phyloP scores from a whole-genome alignment of 2,329 filamentous ascomycete species.

The Penicillium sp. region DNA sequence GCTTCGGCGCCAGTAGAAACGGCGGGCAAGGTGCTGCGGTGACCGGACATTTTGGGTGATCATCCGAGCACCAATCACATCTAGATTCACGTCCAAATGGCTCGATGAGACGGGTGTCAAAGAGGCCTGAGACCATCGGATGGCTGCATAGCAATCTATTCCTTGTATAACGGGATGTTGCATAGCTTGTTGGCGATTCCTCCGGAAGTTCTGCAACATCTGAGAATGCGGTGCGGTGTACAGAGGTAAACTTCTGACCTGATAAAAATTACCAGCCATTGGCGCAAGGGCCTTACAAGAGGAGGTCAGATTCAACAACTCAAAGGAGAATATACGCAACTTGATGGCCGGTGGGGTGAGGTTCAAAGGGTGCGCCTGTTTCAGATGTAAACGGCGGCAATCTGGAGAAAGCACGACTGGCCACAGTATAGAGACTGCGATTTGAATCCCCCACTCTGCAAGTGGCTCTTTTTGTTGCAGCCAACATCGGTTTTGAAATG shows the following conservation, averaged over 20 bases:
- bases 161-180: conserved; percentile 30
- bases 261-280: conserved; percentile 6
- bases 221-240: conserved; percentile 13
- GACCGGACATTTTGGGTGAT: conserved; percentile 25
- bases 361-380: neutral
- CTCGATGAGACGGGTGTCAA: conserved; percentile 26
- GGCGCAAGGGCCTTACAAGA: neutral
- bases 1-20: conserved; percentile 15
- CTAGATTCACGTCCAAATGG: conserved; percentile 8
- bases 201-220: conserved; percentile 11
- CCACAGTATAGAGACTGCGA: conserved; percentile 10
- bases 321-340: neutral
- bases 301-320: neutral
- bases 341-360: neutral
- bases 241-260: conserved; percentile 22
- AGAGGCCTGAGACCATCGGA: conserved; percentile 30
- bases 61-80: conserved; percentile 24
- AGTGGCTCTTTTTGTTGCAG: conserved; percentile 3
- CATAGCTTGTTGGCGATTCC: conserved; percentile 25
- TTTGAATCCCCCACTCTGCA: conserved; percentile 4
- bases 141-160: conserved; percentile 27
- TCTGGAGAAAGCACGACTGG: neutral
- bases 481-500: neutral
- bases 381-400: neutral
- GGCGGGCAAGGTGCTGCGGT: conserved; percentile 12